Evolutionary conservation across 352 stramenopile species (phyloP), one percentile per base, ranked within the genome.

Genomic region (Globisporangium viniferum): DNA sequence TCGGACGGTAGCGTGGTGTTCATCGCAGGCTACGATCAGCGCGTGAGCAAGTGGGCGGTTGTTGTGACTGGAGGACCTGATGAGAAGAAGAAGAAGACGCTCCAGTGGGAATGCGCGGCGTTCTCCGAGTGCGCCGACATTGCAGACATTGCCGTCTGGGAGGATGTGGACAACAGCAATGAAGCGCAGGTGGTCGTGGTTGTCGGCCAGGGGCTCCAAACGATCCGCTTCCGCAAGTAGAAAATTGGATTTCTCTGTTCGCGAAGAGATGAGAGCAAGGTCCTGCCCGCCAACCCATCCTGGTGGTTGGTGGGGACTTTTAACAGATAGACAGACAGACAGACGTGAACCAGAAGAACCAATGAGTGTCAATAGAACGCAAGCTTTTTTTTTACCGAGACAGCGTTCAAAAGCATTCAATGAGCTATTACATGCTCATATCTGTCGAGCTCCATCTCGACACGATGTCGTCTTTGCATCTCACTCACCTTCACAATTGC

Each of bases 121-220:
- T 90, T 95, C 65, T 89, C 83, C 0, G 89, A 96, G 57, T 93
- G 84, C 36, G 89, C 89, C 20, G 89, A 96, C 51, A 93, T 96
- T 59, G 84, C 89, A 18, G 78, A 87, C 58, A 41, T 96, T 5
- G 75, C 76, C 0, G 70, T 93, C 55, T 75, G 70, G 22, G 35
- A 68, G 44, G 61, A 54, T 3, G 12, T 35, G 27, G 31, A 27
- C 18, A 12, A 29, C 27, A 22, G 14, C 18, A 57, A 46, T 5
- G 62, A 72, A 5, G 41, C 77, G 5, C 39, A 70, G 9, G 53
- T 59, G 22, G 80, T 92, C 55, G 75, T 92, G 5, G 85, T 91
- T 3, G 84, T 95, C 48, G 89, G 89, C 9, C 84, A 95, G 76
- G 89, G 89, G 14, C 71, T 96, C 54, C 89, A 96, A 59, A 81